These are phyloP conservation scores for Collariella sp. DNA, from an alignment of 495 filamentous ascomycete species.

Conservation along the genomic window DNA sequence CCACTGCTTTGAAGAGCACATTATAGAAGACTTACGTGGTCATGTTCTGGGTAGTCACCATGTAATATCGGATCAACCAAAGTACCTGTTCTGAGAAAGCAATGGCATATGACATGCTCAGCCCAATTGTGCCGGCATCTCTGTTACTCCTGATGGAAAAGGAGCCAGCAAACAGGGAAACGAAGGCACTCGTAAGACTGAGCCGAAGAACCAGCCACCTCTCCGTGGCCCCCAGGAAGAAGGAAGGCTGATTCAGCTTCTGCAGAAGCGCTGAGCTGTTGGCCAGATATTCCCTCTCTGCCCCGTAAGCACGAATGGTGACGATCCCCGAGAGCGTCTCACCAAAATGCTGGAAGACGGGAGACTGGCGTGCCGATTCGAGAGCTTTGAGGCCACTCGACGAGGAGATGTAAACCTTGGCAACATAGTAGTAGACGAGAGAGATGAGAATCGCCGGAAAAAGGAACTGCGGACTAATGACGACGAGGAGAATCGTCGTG, in stretches of 20 bases:
- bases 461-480: conserved; percentile 6
- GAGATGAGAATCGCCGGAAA: conserved; percentile 5
- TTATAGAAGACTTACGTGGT: conserved; percentile 4
- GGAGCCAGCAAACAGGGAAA: conserved; percentile 79
- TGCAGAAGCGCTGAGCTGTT: not conserved
- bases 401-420: conserved; percentile 4
- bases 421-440: conserved; percentile 3
- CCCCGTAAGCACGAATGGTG: conserved; percentile 11
- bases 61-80: conserved; percentile 34
- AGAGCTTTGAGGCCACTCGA: conserved; percentile 5
- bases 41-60: conserved; percentile 38
- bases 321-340: conserved; percentile 7
- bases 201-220: conserved; percentile 57
- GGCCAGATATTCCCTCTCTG: not conserved
- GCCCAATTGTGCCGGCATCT: conserved; percentile 62
- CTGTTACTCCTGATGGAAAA: conserved; percentile 42
- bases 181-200: conserved; percentile 46
- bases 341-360: conserved; percentile 5
- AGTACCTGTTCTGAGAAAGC: conserved; percentile 42
- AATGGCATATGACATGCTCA: conserved; percentile 79
- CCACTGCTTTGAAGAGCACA: not conserved
- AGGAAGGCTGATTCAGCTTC: conserved; percentile 12
- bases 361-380: conserved; percentile 6
- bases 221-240: conserved; percentile 73
- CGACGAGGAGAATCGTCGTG: conserved; percentile 6